A percentile compares a stretch with the other conserved stretches of the same genome.
Evolutionary conservation across 768 basidiomycete species (phyloP).

Genomic region (Tulasnella sp.): DNA sequence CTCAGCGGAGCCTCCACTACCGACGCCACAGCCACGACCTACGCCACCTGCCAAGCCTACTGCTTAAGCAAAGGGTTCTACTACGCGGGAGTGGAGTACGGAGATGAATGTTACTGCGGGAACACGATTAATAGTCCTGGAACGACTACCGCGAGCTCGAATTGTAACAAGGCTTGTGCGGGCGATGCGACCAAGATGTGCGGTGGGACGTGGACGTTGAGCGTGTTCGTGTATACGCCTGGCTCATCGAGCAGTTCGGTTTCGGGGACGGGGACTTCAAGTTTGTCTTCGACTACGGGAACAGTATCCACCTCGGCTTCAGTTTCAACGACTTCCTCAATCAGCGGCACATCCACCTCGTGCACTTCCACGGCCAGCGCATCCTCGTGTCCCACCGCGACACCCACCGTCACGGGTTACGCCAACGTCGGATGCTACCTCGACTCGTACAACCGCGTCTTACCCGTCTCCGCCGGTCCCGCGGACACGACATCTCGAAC

Average conservation of each 20-base stretch:
- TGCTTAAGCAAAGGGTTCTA: not conserved
- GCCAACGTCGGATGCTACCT: constrained; percentile 9
- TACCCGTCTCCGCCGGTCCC: not conserved
- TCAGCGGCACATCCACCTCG: too few species aligned
- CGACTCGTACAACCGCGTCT: constrained; percentile 10
- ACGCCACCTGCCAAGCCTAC: constrained; percentile 5
- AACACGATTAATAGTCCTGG: not conserved
- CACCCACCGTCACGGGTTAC: not conserved
- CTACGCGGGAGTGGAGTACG: constrained; percentile 21
- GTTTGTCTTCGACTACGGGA: not conserved
- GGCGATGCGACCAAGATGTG: not conserved
- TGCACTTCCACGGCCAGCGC: not conserved
- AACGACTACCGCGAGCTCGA: not conserved
- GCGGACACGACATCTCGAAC: not conserved
- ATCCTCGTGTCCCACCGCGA: not conserved
- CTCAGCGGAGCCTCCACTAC: not conserved
- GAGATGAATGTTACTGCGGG: constrained; percentile 14
- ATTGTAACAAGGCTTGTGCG: not conserved
- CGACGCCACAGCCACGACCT: not conserved
- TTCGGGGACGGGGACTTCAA: not conserved
- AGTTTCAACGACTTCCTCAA: not conserved
- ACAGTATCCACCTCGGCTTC: not conserved
- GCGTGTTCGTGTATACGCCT: not conserved
- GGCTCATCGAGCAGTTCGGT: not conserved
- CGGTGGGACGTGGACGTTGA: not conserved